A percentile compares a stretch with the other conserved stretches of the same genome.
These are phyloP conservation scores for Gracilaria domingensis DNA, from an alignment of 23 red algal species.

Conservation along the genomic window DNA sequence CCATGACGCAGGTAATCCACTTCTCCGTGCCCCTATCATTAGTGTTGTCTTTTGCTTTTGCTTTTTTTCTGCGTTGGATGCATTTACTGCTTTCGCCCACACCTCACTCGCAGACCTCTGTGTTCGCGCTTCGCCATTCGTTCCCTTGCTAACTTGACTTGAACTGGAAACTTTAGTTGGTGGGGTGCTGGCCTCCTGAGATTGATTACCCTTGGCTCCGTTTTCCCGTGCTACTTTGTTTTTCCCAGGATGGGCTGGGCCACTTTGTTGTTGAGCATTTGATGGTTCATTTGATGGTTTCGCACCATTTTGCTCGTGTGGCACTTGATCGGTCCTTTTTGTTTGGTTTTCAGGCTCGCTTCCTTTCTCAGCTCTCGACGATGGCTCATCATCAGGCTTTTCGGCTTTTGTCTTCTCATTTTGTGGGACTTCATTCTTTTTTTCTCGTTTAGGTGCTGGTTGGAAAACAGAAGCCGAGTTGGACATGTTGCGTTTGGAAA, in stretches of 20 bases:
- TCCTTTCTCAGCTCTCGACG: not conserved
- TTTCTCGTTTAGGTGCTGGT: conserved; percentile 48
- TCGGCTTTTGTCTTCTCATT: not conserved
- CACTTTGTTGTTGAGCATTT: not conserved
- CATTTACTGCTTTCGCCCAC: conserved; percentile 21
- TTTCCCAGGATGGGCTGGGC: not conserved
- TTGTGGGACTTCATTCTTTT: conserved; percentile 1
- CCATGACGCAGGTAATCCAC: conserved; percentile 29
- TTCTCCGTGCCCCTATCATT: conserved; percentile 1
- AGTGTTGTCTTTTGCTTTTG: conserved; percentile 4
- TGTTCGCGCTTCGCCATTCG: not conserved
- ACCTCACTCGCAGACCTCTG: conserved; percentile 15
- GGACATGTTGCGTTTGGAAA: conserved; percentile 42
- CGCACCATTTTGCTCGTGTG: not conserved
- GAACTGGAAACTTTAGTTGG: not conserved
- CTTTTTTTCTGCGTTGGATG: not conserved
- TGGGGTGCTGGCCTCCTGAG: not conserved
- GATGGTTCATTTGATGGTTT: not conserved
- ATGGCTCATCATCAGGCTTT: not conserved
- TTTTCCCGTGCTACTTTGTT: conserved; percentile 2
- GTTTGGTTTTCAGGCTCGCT: not conserved
- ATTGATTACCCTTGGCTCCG: not conserved
- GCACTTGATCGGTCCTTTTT: not conserved
- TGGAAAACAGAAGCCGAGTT: conserved; percentile 42
- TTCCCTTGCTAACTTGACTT: not conserved